phyloP scores from a whole-genome alignment of 257 asterid species.

The Cynanchum wilfordii region DNA sequence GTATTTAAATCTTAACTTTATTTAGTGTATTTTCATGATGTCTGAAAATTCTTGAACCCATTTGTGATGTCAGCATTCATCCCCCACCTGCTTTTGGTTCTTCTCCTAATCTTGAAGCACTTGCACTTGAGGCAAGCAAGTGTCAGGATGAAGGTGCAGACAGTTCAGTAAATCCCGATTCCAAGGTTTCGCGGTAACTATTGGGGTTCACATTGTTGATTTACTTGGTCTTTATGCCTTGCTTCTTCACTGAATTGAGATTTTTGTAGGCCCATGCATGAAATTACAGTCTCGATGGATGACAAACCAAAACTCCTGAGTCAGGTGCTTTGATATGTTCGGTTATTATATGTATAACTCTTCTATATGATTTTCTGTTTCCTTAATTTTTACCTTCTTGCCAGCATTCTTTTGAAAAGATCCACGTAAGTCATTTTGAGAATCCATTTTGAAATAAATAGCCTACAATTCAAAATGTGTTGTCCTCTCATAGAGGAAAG shows the following conservation, averaged over 20 bases:
- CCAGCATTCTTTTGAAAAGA: background rate
- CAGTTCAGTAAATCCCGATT: conserved; percentile 29
- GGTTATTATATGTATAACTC: background rate
- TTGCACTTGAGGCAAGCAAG: conserved; percentile 66
- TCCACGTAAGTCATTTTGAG: background rate
- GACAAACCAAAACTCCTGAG: conserved; percentile 97
- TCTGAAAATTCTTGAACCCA: conserved; percentile 20
- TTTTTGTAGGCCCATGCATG: conserved; percentile 91
- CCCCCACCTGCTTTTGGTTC: conserved; percentile 99
- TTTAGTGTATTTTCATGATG: conserved; percentile 13
- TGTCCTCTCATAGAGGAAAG: background rate
- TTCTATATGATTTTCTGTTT: background rate
- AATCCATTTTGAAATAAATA: background rate
- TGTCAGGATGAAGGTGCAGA: conserved; percentile 59
- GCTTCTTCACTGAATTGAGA: conserved; percentile 17
- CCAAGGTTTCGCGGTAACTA: conserved; percentile 53
- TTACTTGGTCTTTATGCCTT: conserved; percentile 3
- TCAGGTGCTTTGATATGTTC: conserved; percentile 48
- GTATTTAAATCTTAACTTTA: conserved; percentile 4
- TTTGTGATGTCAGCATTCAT: conserved; percentile 58
- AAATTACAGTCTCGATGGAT: conserved; percentile 83
- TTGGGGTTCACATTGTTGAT: background rate
- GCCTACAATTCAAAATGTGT: background rate
- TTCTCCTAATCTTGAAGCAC: conserved; percentile 96
- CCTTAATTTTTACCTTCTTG: background rate